A percentile compares a stretch with the other conserved stretches of the same genome.
These are phyloP conservation scores for Withania somnifera DNA, from an alignment of 305 asterid species.

Conservation along the genomic window DNA sequence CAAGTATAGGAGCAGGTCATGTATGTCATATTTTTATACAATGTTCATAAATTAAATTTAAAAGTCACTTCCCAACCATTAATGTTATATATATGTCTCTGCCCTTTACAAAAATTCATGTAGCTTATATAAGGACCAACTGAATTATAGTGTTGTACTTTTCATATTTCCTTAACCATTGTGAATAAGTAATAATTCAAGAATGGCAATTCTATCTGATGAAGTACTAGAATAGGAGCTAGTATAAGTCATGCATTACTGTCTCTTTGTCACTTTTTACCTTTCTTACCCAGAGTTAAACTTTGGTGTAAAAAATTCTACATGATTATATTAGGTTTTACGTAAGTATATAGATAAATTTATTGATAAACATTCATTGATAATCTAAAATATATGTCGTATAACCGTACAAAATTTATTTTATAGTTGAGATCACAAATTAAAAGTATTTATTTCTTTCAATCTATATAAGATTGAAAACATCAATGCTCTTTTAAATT, in stretches of 20 bases:
- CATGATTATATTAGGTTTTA: neutral
- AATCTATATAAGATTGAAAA: too few species aligned
- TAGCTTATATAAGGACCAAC: neutral
- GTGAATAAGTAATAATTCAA: neutral
- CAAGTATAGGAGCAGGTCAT: neutral
- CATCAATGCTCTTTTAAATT: too few species aligned
- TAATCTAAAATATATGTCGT: too few species aligned
- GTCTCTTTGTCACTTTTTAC: neutral
- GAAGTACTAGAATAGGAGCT: neutral
- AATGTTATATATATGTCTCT: neutral
- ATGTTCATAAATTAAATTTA: neutral
- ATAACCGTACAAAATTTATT: too few species aligned
- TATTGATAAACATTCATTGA: too few species aligned
- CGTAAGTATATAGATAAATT: neutral
- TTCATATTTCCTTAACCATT: neutral
- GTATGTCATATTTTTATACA: neutral
- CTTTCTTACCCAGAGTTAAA: neutral
- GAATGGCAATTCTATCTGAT: neutral
- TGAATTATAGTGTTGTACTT: neutral
- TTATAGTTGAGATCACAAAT: too few species aligned
- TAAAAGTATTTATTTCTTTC: too few species aligned
- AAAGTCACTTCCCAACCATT: neutral
- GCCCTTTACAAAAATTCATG: neutral
- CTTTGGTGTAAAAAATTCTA: neutral
- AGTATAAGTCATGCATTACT: neutral